Base-by-base conservation (phyloP, 441 rosid species). In the Corymbia citriodora region DNA sequence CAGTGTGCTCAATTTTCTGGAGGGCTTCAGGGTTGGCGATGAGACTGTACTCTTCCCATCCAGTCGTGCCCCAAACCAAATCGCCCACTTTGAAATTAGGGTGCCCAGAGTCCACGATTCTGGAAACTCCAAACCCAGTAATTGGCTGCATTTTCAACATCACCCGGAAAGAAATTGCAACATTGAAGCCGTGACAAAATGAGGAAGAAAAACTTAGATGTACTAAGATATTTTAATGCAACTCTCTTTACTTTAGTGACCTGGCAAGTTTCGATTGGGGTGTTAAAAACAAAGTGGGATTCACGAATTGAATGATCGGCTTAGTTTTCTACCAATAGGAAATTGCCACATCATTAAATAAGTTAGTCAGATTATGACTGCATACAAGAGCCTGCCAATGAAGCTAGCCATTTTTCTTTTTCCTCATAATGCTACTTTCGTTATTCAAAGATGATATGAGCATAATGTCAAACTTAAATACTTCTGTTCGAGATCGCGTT, bases 41-140 rank as follows among this genome's bases (percentile, higher is more conserved):
- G 79, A 88, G 29, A n/a, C 87, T 55, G 25, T 7, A 90, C 63
- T 87, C 89, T 59, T 90, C 91, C 88, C 91, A 87, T 7, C 89
- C 89, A 5, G 88, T 90, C 63, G 88, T 68, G 61, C 91, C 89
- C 89, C 91, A 79, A 8, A 90, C 89, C 7, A 90, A 31, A 31
- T 90, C 91, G 36, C 45, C 89, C 40, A 45, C 79, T 40, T 57
- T 48, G 61, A 87, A 90, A n/a, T 49, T 61, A 29, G 89, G 79
- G 83, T 81, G 40, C 9, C 86, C 50, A 15, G 89, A 90, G 25
- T 87, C 36, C n/a, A 87, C 50, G 17, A 87, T 89, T 87, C 82
- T 90, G 61, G 87, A 52, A 25, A 90, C 87, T 19, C 61, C 89
- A 55, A 74, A 45, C 17, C 89, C 89, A 19, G 49, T 10, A 19